Evolutionary conservation across 1,284 basidiomycete genomes (phyloP), one percentile per base, ranked within the genome.

Genomic region (Fomitopsis schrenkii): DNA sequence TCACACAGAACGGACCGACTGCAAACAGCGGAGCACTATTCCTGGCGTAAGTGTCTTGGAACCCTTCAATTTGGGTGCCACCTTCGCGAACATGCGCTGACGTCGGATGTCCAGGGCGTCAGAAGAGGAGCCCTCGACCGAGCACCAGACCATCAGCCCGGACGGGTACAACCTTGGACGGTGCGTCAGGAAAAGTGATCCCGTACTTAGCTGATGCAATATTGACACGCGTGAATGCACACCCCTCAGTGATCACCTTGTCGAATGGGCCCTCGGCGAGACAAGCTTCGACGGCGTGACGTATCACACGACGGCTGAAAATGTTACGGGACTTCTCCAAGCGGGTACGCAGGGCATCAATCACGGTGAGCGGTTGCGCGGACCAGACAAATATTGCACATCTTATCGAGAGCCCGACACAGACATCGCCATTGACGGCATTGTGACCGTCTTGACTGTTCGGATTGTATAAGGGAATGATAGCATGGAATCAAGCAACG

Each of bases 1-100:
- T 83, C 82, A 85, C 84, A 66, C 90, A 92, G 76, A 88, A 91
- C 60, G 90, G 90, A 0, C 79, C 84, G 0, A 61, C 38, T 14
- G 85, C 83, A 0, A 66, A 86, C 62, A 85, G 79, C 38, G 83
- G 83, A 2, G 86, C 88, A 6, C 85, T 87, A 79, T 92, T 90
- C 71, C 75, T 89, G 40, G 87, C 86, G 85, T 88, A 72, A 69
- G 84, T 74, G 8, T 17, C n/a, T 28, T n/a, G 44, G 3, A 22
- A 22, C 22, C 42, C 8, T 36, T 14, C n/a, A 19, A 40, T 36
- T 8, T 30, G 19, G 35, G 35, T 19, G 9, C 19, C 15, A n/a
- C 8, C 30, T 8, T 33, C 30, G 40, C 14, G 22, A 14, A 41
- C 15, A 30, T 6, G 26, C 28, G 5, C 33, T 55, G n/a, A n/a